Conservation (phyloP, 2,329 filamentous ascomycete species). For the Paracamarosporium sp. region DNA sequence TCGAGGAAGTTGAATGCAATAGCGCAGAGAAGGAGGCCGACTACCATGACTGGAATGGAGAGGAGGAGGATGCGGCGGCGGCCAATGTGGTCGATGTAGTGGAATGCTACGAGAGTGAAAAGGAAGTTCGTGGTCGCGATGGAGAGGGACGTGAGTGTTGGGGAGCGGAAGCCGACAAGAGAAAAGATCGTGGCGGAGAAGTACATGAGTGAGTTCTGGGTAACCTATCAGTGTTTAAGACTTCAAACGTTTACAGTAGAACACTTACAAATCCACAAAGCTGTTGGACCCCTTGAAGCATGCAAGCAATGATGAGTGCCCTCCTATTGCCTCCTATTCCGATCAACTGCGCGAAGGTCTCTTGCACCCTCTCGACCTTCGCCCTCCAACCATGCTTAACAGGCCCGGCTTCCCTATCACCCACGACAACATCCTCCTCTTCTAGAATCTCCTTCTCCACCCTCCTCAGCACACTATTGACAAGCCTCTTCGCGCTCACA, state of each 20-base stretch:
- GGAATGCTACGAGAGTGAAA: conserved; percentile 55
- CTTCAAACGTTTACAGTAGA: neutral
- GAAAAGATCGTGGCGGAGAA: conserved; percentile 57
- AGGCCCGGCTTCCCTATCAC: conserved; percentile 41
- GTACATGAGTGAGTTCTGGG: conserved; percentile 56
- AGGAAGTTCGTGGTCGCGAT: conserved; percentile 55
- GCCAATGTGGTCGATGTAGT: conserved; percentile 53
- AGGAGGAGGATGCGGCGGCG: conserved; percentile 71
- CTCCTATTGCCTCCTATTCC: conserved; percentile 64
- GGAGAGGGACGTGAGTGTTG: conserved; percentile 53
- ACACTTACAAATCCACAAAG: conserved; percentile 67
- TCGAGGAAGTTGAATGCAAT: conserved; percentile 73
- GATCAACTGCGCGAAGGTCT: conserved; percentile 60
- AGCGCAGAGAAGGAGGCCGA: conserved; percentile 74
- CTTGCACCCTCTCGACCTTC: conserved; percentile 57
- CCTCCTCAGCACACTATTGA: conserved; percentile 67
- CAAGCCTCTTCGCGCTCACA: conserved; percentile 52
- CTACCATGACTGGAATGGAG: conserved; percentile 83
- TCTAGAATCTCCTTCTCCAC: conserved; percentile 79
- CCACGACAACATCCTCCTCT: conserved; percentile 62
- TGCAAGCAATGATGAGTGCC: conserved; percentile 82
- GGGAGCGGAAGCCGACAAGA: conserved; percentile 53
- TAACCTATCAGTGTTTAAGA: neutral
- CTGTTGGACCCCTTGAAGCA: conserved; percentile 87
- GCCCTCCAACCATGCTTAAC: conserved; percentile 34